A percentile compares a stretch with the other conserved stretches of the same genome.
Conservation (phyloP, 768 basidiomycete species). For the Trametes cinnabarina region DNA sequence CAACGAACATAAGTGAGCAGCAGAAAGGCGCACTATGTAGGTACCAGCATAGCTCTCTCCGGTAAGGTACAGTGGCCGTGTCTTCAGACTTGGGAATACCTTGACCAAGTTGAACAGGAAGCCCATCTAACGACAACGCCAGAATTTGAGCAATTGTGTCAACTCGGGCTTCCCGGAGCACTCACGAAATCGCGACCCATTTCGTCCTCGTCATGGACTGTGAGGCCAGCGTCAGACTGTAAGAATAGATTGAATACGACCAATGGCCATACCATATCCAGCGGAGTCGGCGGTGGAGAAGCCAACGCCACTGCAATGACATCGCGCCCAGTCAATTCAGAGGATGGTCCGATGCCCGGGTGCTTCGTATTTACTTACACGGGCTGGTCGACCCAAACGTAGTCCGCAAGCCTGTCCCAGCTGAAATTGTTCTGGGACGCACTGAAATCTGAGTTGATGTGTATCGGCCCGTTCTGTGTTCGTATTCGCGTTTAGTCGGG, state of each 20-base stretch:
- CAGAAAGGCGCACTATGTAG: slow-evolving; percentile 48
- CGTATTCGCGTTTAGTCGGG: neutral
- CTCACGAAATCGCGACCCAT: slow-evolving; percentile 53
- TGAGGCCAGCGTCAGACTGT: neutral
- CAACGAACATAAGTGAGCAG: too few relatives aligned
- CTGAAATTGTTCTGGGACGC: slow-evolving; percentile 50
- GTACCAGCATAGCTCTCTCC: slow-evolving; percentile 78
- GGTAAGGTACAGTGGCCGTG: slow-evolving; percentile 62
- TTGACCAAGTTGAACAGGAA: slow-evolving; percentile 70
- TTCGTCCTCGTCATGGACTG: slow-evolving; percentile 52
- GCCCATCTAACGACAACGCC: slow-evolving; percentile 48
- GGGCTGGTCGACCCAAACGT: slow-evolving; percentile 74
- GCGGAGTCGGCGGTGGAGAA: slow-evolving; percentile 60
- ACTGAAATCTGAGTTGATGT: slow-evolving; percentile 45
- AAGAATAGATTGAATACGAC: neutral
- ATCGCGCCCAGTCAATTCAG: neutral
- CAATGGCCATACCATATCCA: slow-evolving; percentile 44
- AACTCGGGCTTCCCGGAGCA: neutral
- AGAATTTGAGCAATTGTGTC: neutral
- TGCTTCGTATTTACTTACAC: slow-evolving; percentile 44
- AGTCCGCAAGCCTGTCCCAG: slow-evolving; percentile 62
- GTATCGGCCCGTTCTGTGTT: slow-evolving; percentile 66
- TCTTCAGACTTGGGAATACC: slow-evolving; percentile 67
- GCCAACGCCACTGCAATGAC: slow-evolving; percentile 48
- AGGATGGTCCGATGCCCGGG: neutral